phyloP scores from a whole-genome alignment of 257 asterid species.

The Ocimum tenuiflorum region DNA sequence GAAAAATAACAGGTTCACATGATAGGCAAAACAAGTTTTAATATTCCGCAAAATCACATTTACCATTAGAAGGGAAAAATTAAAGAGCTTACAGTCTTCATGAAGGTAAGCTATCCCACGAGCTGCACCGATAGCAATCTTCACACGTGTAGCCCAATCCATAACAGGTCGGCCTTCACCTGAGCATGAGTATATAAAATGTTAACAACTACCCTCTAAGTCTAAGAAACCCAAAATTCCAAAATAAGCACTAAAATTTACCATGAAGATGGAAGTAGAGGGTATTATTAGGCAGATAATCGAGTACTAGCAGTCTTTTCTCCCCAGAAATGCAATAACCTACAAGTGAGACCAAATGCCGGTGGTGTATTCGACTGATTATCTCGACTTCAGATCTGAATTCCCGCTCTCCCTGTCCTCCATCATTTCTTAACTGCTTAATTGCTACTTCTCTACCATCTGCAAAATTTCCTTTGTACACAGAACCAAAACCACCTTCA shows the following conservation, averaged over 20 bases:
- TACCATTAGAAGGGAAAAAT: neutral
- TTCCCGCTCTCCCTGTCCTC: slow-evolving; percentile 90
- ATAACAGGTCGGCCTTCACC: slow-evolving; percentile 60
- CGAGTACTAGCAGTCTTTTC: slow-evolving; percentile 77
- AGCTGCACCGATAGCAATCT: slow-evolving; percentile 90
- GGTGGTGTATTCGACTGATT: slow-evolving; percentile 88
- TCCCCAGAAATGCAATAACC: slow-evolving; percentile 87
- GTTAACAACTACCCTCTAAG: slow-evolving; percentile 1
- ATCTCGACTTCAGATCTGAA: slow-evolving; percentile 95
- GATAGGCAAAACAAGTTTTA: too few species aligned
- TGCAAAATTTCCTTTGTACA: slow-evolving; percentile 64
- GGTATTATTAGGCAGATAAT: slow-evolving; percentile 73
- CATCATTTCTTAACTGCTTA: slow-evolving; percentile 69
- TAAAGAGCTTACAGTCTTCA: slow-evolving; percentile 78
- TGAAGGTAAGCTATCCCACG: slow-evolving; percentile 98
- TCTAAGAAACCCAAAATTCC: slow-evolving; percentile 12
- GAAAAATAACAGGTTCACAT: neutral
- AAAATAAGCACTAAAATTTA: slow-evolving; percentile 24
- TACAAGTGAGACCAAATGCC: slow-evolving; percentile 91
- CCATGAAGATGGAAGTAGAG: slow-evolving; percentile 98
- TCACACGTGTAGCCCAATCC: slow-evolving; percentile 81
- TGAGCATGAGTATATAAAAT: slow-evolving; percentile 24
- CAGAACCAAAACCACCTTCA: slow-evolving; percentile 89
- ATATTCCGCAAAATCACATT: too few species aligned
- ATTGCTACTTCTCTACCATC: slow-evolving; percentile 90